Base-by-base conservation (phyloP, 345 rosid genomes). In the Punica granatum region DNA sequence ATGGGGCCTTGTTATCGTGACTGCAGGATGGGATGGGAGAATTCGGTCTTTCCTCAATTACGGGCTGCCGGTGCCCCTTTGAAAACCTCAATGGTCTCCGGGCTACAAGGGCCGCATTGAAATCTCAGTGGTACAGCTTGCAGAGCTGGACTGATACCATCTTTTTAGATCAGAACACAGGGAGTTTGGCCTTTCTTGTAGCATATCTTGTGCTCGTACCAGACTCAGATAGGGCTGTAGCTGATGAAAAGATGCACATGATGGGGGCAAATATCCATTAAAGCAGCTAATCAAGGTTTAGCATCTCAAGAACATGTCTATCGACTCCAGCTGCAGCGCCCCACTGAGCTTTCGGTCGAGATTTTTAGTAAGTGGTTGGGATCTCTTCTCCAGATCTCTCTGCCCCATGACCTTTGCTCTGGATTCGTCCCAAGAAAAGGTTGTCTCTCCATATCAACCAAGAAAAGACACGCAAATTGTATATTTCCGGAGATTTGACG, bases 21-120 rank as follows among this genome's bases (percentile, higher is more conserved):
- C 97, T 0, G 97, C 95, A 6, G 96, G 99, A 15, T 84, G 86
- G 86, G 97, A 94, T 73, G 99, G 99, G 71, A 82, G 91, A 64
- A 94, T 94, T 63, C 82, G 88, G 77, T 85, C 95, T 21, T 94
- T 89, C 81, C 91, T 83, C 73, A 94, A 91, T 80, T 89, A 94
- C 60, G 99, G 99, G 8, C 78, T 91, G 41, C 99, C 97, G 1
- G 89, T 83, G 35, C 72, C 84, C 2, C 80, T 70, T 51, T 90
- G 84, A 92, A n/a, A 67, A 54, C 59, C 60, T 34, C 39, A 19
- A 16, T 62, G 42, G 46, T 51, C 62, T 33, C 72, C 41, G 58
- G 62, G 42, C 61, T 25, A 35, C 26, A 25, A 35, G 7, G 35
- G 31, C 28, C 28, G n/a, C 4, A 3, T 15, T 36, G 66, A 56